phyloP scores from a whole-genome alignment of 176 grass and related monocot genomes.

The Juncus inflexus region DNA sequence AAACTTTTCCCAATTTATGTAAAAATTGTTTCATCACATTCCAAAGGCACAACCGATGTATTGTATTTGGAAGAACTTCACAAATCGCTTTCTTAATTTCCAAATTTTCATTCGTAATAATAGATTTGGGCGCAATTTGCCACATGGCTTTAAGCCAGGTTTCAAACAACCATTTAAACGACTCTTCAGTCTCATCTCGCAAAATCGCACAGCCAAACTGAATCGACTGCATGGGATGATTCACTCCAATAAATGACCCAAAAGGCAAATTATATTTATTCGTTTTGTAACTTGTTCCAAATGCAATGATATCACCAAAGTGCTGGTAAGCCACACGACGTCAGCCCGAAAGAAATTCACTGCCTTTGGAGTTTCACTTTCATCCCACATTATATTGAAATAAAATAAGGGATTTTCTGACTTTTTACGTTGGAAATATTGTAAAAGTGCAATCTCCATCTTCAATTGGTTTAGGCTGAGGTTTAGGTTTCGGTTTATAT shows the following conservation, averaged over 20 bases:
- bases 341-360: conserved; percentile 6
- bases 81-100: no score
- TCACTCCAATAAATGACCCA: conserved; percentile 2
- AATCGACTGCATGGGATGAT: background rate
- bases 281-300: conserved; percentile 12
- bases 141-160: background rate
- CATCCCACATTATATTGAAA: background rate
- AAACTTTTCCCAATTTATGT: no score
- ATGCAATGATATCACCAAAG: background rate
- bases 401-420: conserved; percentile 1
- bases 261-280: conserved; percentile 3
- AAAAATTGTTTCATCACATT: no score
- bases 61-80: no score
- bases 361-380: background rate
- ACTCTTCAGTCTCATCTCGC: conserved; percentile 3
- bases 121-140: no score
- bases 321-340: background rate
- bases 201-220: conserved; percentile 5
- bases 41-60: no score
- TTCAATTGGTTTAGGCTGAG: no score
- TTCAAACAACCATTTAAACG: conserved; percentile 4
- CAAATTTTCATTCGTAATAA: no score
- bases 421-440: conserved; percentile 9
- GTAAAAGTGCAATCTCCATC: background rate
- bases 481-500: no score